Evolutionary conservation across 1,284 basidiomycete genomes (phyloP), one percentile per base, ranked within the genome.

Genomic region (Tilletia caries): DNA sequence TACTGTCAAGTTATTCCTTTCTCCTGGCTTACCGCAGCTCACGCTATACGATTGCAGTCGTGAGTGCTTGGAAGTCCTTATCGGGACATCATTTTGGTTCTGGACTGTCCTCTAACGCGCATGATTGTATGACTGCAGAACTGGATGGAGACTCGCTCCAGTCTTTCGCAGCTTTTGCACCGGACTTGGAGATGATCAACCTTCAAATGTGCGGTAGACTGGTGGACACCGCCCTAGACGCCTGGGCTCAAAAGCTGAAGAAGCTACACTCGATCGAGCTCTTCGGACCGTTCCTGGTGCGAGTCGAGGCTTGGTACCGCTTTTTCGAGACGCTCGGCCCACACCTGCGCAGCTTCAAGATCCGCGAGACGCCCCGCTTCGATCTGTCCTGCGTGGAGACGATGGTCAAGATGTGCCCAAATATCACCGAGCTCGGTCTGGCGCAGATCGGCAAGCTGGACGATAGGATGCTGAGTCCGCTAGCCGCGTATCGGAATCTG

Each of bases 21-120:
- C 89, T 68, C 85, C 88, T 1, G 84, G 87, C 48, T 90, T 94
- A 70, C 87, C 86, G 1, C 87, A 86, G 5, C 85, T 98, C 44
- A 89, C 87, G 0, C 85, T 98, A 64, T 96, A 93, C 81, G 96
- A 98, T 84, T 92, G 91, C 71, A 96, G 95, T 0, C 90, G 92
- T 94, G 82, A 73, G 91, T 86, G 4, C 1, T 34, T 10, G 12
- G 12, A 1, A 2, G 6, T n/a, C n/a, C n/a, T n/a, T n/a, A n/a
- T n/a, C n/a, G n/a, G n/a, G n/a, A n/a, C n/a, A n/a, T n/a, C n/a
- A n/a, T n/a, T n/a, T n/a, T n/a, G n/a, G n/a, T 60, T 18, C 54
- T 18, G n/a, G 6, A n/a, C n/a, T 41, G 37, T 1, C 15, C 15
- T 41, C 37, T 41, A 10, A 15, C 15, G 15, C 37, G 37, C 37